Percentiles rank a stretch among this genome's conserved stretches.
These are phyloP conservation scores for Babesia ovata DNA, from an alignment of 169 alveolate species.

Conservation along the genomic window DNA sequence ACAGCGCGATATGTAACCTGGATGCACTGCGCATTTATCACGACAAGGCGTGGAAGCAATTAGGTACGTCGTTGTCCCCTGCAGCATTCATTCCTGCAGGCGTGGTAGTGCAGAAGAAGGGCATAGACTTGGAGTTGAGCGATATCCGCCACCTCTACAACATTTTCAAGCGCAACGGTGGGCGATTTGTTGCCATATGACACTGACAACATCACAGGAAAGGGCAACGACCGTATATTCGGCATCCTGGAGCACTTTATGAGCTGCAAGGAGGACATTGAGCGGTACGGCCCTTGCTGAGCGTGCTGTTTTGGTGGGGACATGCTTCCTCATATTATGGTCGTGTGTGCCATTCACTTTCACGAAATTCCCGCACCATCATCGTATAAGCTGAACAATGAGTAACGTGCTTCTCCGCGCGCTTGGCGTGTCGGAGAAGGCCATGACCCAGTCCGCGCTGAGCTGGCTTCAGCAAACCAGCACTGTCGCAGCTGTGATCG, in stretches of 20 bases:
- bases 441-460: constrained; percentile 57
- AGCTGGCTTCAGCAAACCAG: constrained; percentile 36
- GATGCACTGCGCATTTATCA: constrained; percentile 75
- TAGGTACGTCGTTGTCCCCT: constrained; percentile 32
- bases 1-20: constrained; percentile 63
- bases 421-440: constrained; percentile 37
- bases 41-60: constrained; percentile 80
- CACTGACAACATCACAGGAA: constrained; percentile 50
- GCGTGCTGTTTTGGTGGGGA: constrained; percentile 12
- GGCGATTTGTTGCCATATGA: neutral
- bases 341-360: neutral
- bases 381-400: neutral
- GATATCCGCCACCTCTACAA: constrained; percentile 57
- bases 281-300: constrained; percentile 73
- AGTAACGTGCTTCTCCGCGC: constrained; percentile 44
- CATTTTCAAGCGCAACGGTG: constrained; percentile 73
- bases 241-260: constrained; percentile 78
- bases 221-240: constrained; percentile 78
- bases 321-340: neutral
- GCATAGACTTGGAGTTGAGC: constrained; percentile 68
- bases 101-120: constrained; percentile 79
- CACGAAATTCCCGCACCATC: neutral
- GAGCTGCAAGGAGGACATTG: constrained; percentile 74
- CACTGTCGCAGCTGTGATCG: constrained; percentile 36
- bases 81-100: constrained; percentile 24